Base-by-base conservation (phyloP, 2,329 filamentous ascomycete species). In the Fusarium floridanum region DNA sequence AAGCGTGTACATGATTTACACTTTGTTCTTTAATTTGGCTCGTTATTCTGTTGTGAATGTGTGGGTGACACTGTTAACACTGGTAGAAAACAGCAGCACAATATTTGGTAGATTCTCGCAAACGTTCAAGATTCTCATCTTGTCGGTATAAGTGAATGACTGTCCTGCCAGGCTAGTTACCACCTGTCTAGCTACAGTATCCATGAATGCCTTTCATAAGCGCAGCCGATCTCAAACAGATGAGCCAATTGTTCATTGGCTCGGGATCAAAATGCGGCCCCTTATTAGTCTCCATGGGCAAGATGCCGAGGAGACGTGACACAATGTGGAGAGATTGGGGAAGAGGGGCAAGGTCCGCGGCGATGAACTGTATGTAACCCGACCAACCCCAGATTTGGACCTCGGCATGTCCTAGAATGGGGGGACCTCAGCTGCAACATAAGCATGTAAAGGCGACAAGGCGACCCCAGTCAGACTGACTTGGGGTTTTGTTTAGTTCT, bases 321-420 rank as follows among this genome's bases (percentile, higher is more conserved):
- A 41, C 39, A 61, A 57, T 71, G 67, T 71, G 72, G 75, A 64
- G 65, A 68, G 64, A 32, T 48, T 70, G 66, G 72, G 70, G 74
- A 75, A 75, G 74, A 76, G 70, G 75, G 75, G 73, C 62, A 34
- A 66, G 71, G 72, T 61, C 71, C 71, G 69, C 62, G 24, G 37
- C 55, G 41, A 73, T 48, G 55, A 45, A 39, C 20, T 45, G 45
- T 45, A 11, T 22, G 56, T 56, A 60, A 64, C 27, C 48, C n/a
- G 56, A 41, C 59, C 59, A 20, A 53, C 61, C 65, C 64, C 60
- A 69, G 69, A 73, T 64, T 34, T 73, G 76, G 66, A 78, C 76
- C 76, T 78, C 76, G 76, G 76, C 76, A 75, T 66, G 67, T 71
- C 70, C 61, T 41, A 66, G 60, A 43, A 34, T 56, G 27, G 67